These are phyloP conservation scores for Tolypocladium album DNA, from an alignment of 2,329 filamentous ascomycete species.

Conservation along the genomic window DNA sequence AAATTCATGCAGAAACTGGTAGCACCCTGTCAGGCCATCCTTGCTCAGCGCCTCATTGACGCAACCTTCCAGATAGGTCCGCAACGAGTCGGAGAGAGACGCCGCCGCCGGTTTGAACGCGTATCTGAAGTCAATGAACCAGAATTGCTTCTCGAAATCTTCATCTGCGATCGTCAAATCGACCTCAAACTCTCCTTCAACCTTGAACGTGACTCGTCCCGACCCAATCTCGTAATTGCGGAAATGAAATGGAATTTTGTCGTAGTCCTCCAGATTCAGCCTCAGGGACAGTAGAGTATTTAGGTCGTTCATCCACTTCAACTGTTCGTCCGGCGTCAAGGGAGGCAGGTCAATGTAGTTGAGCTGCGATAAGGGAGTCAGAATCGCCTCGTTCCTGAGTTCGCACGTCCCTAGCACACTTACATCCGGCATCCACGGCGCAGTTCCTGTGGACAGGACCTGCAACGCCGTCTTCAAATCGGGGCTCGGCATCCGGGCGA, in stretches of 20 bases:
- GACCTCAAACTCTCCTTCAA: constrained; percentile 79
- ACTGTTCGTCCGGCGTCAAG: constrained; percentile 59
- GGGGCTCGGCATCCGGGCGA: constrained; percentile 73
- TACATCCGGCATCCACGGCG: constrained; percentile 70
- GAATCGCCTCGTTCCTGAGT: not conserved
- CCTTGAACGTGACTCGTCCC: constrained; percentile 82
- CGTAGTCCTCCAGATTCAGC: constrained; percentile 73
- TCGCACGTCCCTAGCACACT: constrained; percentile 16
- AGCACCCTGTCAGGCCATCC: constrained; percentile 69
- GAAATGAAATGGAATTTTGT: constrained; percentile 66
- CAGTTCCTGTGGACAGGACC: constrained; percentile 67
- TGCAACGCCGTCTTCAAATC: constrained; percentile 86
- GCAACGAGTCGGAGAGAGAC: constrained; percentile 50
- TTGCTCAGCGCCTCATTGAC: constrained; percentile 61
- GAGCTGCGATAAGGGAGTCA: constrained; percentile 39
- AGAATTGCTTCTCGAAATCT: constrained; percentile 73
- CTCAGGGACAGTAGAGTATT: constrained; percentile 76
- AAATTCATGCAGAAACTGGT: constrained; percentile 78
- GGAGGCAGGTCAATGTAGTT: constrained; percentile 66
- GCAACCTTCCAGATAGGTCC: constrained; percentile 55
- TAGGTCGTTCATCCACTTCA: constrained; percentile 67
- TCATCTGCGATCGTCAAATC: constrained; percentile 87
- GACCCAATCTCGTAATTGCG: constrained; percentile 67
- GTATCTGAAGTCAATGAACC: constrained; percentile 87
- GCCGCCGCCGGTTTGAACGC: constrained; percentile 61